These are phyloP conservation scores for Neurospora sp. DNA, from an alignment of 2,329 filamentous ascomycete species.

Conservation along the genomic window DNA sequence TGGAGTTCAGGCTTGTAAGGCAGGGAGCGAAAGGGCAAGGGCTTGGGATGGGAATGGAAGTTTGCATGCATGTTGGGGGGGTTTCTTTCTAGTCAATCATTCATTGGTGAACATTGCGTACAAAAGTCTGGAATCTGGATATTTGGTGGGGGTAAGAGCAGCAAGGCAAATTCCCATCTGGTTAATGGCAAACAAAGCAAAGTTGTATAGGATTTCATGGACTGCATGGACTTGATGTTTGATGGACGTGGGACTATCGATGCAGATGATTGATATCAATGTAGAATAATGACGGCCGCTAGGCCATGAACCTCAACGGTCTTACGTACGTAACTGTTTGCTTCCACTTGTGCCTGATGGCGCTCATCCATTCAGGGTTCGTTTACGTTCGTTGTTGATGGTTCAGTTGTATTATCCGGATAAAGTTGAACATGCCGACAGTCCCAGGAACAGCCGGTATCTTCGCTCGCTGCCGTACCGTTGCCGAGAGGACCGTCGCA, in stretches of 20 bases:
- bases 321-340: neutral
- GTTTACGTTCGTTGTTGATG: neutral
- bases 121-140: neutral
- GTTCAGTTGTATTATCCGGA: no score
- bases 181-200: neutral
- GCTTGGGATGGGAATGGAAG: neutral
- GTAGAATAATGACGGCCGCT: neutral
- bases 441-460: no score
- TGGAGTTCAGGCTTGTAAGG: neutral
- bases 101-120: neutral
- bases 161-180: neutral
- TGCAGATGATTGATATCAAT: neutral
- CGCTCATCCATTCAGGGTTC: fast-evolving
- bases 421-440: no score
- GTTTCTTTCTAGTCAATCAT: neutral
- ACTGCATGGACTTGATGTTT: neutral
- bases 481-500: no score
- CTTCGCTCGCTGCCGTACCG: neutral
- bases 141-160: neutral
- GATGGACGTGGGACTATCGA: neutral
- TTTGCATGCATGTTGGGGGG: neutral
- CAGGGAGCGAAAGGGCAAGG: neutral
- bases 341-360: neutral
- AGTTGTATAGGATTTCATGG: neutral
- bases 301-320: neutral